These are phyloP conservation scores for Magnaporthiopsis incrustans DNA, from an alignment of 2,329 filamentous ascomycete genomes.

Conservation along the genomic window DNA sequence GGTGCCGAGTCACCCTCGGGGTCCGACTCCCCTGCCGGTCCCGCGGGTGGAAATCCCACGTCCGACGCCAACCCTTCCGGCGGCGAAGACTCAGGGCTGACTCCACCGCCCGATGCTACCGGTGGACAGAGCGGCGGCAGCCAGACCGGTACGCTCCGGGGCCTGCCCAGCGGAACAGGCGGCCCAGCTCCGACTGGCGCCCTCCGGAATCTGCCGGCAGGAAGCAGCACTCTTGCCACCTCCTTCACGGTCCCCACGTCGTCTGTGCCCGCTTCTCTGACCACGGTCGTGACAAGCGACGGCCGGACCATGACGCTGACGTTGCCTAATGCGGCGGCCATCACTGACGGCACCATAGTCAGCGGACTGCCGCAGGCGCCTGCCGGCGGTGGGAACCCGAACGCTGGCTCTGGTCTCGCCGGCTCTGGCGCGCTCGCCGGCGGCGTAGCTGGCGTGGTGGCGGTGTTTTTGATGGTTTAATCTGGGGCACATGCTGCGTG, in stretches of 20 bases:
- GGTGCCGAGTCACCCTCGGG: background rate
- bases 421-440: background rate
- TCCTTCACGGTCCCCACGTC: background rate
- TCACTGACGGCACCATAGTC: background rate
- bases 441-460: background rate
- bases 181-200: background rate
- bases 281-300: background rate
- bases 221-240: background rate
- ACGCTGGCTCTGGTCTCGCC: background rate
- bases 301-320: background rate
- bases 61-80: background rate
- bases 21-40: background rate
- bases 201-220: background rate
- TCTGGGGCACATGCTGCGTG: background rate
- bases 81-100: background rate
- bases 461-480: background rate
- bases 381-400: background rate
- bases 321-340: background rate
- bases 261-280: background rate
- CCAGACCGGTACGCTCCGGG: background rate
- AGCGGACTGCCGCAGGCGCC: background rate
- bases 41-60: background rate
- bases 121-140: background rate
- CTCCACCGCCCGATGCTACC: background rate
- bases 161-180: background rate